phyloP scores from a whole-genome alignment of 2,329 filamentous ascomycete genomes.

The Shiraia sp. region DNA sequence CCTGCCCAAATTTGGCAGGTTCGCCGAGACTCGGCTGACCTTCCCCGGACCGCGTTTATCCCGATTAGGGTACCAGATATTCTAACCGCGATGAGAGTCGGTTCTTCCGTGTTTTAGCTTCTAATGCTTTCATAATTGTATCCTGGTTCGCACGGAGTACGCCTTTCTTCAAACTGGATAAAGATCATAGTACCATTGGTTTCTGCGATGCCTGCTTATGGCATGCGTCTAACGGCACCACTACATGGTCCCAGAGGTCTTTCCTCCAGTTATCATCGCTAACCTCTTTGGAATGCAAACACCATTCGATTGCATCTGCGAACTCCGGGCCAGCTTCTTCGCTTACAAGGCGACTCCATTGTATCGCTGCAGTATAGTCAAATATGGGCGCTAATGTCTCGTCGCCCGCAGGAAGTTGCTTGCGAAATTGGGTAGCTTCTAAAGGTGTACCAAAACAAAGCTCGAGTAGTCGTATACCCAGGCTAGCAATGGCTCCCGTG shows the following conservation, averaged over 20 bases:
- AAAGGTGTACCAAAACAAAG: slow-evolving; percentile 17
- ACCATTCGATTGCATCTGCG: slow-evolving; percentile 18
- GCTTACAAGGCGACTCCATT: slow-evolving; percentile 15
- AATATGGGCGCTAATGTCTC: slow-evolving; percentile 2
- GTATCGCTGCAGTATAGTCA: slow-evolving; percentile 14
- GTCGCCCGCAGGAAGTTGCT: slow-evolving; percentile 7
- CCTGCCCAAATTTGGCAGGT: too few species aligned
- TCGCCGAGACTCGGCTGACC: too few species aligned
- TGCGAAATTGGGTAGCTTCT: slow-evolving; percentile 7
- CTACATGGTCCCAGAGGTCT: slow-evolving; percentile 13
- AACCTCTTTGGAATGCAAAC: slow-evolving; percentile 10
- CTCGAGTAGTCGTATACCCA: slow-evolving; percentile 17
- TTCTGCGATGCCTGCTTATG: slow-evolving; percentile 10
- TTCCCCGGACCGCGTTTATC: too few species aligned
- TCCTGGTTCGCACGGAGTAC: too few species aligned
- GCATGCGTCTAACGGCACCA: slow-evolving; percentile 15
- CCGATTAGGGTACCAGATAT: too few species aligned
- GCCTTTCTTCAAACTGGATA: too few species aligned
- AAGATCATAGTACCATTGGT: neutral
- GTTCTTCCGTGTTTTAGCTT: too few species aligned
- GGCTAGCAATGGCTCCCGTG: slow-evolving; percentile 3
- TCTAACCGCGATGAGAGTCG: too few species aligned
- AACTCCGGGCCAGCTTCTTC: slow-evolving; percentile 18
- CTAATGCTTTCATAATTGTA: neutral
- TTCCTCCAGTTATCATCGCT: slow-evolving; percentile 16